Evolutionary conservation across 1,139 yeast species (phyloP).

Genomic region (Candida glucosophila): DNA sequence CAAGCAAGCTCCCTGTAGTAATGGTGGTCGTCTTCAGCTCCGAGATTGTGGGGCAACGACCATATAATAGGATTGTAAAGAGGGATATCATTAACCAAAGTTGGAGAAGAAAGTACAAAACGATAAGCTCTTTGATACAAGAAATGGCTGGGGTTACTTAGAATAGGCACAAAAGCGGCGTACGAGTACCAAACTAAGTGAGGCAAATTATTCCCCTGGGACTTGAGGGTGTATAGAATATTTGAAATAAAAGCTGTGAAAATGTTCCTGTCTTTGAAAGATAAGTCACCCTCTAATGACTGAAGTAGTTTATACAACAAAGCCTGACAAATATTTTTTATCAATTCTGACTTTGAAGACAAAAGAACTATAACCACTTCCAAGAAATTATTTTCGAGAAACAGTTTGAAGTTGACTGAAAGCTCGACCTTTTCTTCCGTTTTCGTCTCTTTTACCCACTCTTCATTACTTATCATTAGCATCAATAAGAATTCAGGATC

Average conservation of each 20-base stretch:
- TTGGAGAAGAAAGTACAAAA: constrained; percentile 52
- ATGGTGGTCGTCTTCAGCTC: constrained; percentile 34
- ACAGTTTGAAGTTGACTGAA: too few relatives aligned
- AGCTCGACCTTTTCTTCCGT: constrained; percentile 38
- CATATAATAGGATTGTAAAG: constrained; percentile 41
- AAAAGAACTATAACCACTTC: constrained; percentile 49
- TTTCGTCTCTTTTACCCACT: too few relatives aligned
- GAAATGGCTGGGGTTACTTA: constrained; percentile 61
- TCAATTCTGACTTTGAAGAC: constrained; percentile 9
- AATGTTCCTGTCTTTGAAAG: constrained; percentile 53
- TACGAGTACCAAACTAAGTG: constrained; percentile 37
- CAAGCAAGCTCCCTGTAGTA: constrained; percentile 56
- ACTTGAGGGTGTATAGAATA: constrained; percentile 40
- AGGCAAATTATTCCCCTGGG: constrained; percentile 16
- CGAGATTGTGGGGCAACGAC: too few relatives aligned
- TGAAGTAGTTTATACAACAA: constrained; percentile 36
- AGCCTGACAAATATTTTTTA: constrained; percentile 18
- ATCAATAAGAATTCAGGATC: constrained; percentile 57
- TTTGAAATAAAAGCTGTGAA: constrained; percentile 56
- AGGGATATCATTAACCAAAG: constrained; percentile 55
- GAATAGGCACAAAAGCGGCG: constrained; percentile 47
- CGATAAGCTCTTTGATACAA: constrained; percentile 62
- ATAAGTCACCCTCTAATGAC: constrained; percentile 19
- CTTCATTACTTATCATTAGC: constrained; percentile 52
- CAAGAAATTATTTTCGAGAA: constrained; percentile 52